Evolutionary conservation across 495 filamentous ascomycete species (phyloP).

Genomic region (Aspergillus bridgeri): DNA sequence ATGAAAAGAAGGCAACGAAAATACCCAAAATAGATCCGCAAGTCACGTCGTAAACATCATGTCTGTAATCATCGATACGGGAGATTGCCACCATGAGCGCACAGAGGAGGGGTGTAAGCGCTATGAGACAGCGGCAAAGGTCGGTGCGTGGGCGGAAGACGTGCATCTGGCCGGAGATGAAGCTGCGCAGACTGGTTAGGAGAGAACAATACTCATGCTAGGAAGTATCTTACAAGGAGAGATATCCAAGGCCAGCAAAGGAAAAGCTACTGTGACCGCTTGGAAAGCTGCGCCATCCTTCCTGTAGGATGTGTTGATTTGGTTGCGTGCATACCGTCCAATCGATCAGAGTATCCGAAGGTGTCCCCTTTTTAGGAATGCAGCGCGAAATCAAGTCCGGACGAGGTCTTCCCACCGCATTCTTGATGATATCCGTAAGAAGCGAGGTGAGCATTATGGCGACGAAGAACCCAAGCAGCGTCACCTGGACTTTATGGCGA

Average conservation of each 20-base stretch:
- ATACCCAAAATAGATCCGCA: constrained; percentile 71
- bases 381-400: constrained; percentile 91
- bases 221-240: constrained; percentile 52
- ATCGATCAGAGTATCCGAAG: constrained; percentile 62
- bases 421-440: constrained; percentile 90
- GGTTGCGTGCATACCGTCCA: constrained; percentile 79
- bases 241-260: constrained; percentile 80
- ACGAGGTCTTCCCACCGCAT: constrained; percentile 82
- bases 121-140: constrained; percentile 57
- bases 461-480: constrained; percentile 74
- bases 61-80: constrained; percentile 89
- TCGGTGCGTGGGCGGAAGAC: constrained; percentile 74
- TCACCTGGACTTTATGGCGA: constrained; percentile 80
- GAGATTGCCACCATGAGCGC: constrained; percentile 86
- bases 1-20: constrained; percentile 75
- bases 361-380: constrained; percentile 63
- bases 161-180: constrained; percentile 73
- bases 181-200: constrained; percentile 36
- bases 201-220: neutral
- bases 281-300: constrained; percentile 92
- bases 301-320: constrained; percentile 73
- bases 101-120: constrained; percentile 65
- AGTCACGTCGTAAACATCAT: constrained; percentile 91
- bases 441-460: constrained; percentile 74
- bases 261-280: constrained; percentile 85